A percentile compares a stretch with the other conserved stretches of the same genome.
These are phyloP conservation scores for Herpetomonas samuelpessoai DNA, from an alignment of 208 protist genomes.

Conservation along the genomic window DNA sequence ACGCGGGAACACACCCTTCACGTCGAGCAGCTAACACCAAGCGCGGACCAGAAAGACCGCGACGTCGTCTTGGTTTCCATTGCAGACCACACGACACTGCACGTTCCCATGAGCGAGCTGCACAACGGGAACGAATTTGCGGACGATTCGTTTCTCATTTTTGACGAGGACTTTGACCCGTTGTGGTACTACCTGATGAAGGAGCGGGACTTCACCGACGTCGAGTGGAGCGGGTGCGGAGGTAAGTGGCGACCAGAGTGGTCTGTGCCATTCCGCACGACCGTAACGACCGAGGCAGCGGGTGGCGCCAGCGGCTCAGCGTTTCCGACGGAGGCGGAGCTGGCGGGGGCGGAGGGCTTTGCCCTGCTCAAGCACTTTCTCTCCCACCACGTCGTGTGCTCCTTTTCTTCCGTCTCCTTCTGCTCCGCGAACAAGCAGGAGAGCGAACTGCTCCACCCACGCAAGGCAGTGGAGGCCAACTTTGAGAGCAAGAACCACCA, in stretches of 20 bases:
- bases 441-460: background rate
- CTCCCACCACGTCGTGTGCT: constrained; percentile 70
- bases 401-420: constrained; percentile 65
- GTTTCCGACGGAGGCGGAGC: background rate
- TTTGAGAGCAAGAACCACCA: constrained; percentile 15
- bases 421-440: constrained; percentile 17
- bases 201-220: constrained; percentile 38
- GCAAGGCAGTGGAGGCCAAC: background rate
- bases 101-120: constrained; percentile 1
- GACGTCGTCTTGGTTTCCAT: constrained; percentile 53
- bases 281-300: background rate
- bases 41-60: constrained; percentile 30
- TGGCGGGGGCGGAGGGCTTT: background rate
- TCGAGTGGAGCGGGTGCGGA: constrained; percentile 79
- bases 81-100: constrained; percentile 12
- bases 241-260: constrained; percentile 76
- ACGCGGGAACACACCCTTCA: constrained; percentile 37
- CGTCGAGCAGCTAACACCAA: constrained; percentile 40
- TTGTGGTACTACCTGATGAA: constrained; percentile 72
- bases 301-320: constrained; percentile 3
- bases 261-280: constrained; percentile 18
- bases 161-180: constrained; percentile 67
- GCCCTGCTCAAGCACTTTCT: constrained; percentile 32
- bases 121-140: constrained; percentile 13
- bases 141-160: constrained; percentile 39